Percentiles rank a stretch among this genome's conserved stretches.
These are phyloP conservation scores for Yamadazyma tumulicola DNA, from an alignment of 805 yeast genomes.

Conservation along the genomic window DNA sequence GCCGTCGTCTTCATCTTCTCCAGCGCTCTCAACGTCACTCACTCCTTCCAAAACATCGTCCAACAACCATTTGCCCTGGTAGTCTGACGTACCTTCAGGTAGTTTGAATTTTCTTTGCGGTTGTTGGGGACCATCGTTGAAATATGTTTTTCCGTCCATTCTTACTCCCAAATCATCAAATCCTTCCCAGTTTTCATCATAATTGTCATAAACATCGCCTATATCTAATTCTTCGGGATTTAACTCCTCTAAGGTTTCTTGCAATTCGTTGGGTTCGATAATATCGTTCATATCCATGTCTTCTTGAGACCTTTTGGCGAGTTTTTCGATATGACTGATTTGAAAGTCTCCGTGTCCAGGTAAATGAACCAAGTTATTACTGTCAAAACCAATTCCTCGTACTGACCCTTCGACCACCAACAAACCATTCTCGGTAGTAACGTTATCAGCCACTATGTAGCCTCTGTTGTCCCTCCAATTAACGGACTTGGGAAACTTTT, in stretches of 20 bases:
- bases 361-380: slow-evolving; percentile 75
- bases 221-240: slow-evolving; percentile 48
- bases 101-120: slow-evolving; percentile 32
- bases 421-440: slow-evolving; percentile 41
- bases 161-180: slow-evolving; percentile 40
- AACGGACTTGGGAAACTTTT: slow-evolving; percentile 78
- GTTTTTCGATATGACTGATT: slow-evolving; percentile 60
- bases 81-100: slow-evolving; percentile 73
- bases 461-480: slow-evolving; percentile 95
- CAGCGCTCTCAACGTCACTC: slow-evolving; percentile 41
- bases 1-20: background rate
- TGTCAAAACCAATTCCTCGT: slow-evolving; percentile 80
- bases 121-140: slow-evolving; percentile 22
- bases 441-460: slow-evolving; percentile 71
- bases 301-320: slow-evolving; percentile 19
- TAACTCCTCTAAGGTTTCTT: slow-evolving; percentile 58
- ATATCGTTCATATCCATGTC: slow-evolving; percentile 22
- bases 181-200: slow-evolving; percentile 4
- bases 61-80: slow-evolving; percentile 72
- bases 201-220: background rate
- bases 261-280: slow-evolving; percentile 34
- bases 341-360: slow-evolving; percentile 91
- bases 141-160: slow-evolving; percentile 55
- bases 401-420: slow-evolving; percentile 72
- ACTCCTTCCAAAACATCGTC: slow-evolving; percentile 50